Evolutionary conservation across 495 filamentous ascomycete species (phyloP), one percentile per base, ranked within the genome.

Genomic region (Massariosphaeria phaeospora): DNA sequence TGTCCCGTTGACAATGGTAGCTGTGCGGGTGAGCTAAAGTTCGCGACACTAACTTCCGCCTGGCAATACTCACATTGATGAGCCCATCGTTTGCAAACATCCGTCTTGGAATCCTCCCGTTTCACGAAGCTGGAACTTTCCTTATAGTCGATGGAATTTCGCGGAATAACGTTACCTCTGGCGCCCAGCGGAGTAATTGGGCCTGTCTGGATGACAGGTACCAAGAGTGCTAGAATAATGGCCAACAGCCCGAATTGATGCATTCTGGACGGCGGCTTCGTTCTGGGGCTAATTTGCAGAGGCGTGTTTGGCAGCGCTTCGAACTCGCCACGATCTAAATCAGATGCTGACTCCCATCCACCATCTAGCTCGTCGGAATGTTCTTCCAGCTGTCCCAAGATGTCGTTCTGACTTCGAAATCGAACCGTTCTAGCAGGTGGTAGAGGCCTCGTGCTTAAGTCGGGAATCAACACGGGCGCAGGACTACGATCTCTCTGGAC

Each of bases 51-150:
- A 42, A 29, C 23, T 26, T 9, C 25, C 33, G 13, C 39, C 7
- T 7, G 3, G 17, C 11, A 12, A 39, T 5, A 62, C 59, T 45
- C 75, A 79, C 82, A 77, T 67, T 88, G 84, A 31, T 84, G 81
- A 38, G 75, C 78, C 81, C 82, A 89, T 58, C 85, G 70, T 48
- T 74, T 79, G 67, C 85, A 89, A 21, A 82, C 68, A 57, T 80
- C 64, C 10, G 67, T 67, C 11, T 61, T 56, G 3, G 78, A 83
- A 41, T 68, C 55, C 15, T 61, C 52, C 39, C 69, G 48, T 42
- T 57, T 67, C 26, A 51, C 29, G 1, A 69, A 29, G 9, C 15
- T 17, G 21, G 25, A 31, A 25, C 33, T 36, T 21, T 43, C 43
- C 30, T 15, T 27, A 49, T 21, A 43, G 39, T 34, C 34, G 18